Evolutionary conservation across 2,329 filamentous ascomycete genomes (phyloP).

Genomic region (Drechslerella coelobrocha): DNA sequence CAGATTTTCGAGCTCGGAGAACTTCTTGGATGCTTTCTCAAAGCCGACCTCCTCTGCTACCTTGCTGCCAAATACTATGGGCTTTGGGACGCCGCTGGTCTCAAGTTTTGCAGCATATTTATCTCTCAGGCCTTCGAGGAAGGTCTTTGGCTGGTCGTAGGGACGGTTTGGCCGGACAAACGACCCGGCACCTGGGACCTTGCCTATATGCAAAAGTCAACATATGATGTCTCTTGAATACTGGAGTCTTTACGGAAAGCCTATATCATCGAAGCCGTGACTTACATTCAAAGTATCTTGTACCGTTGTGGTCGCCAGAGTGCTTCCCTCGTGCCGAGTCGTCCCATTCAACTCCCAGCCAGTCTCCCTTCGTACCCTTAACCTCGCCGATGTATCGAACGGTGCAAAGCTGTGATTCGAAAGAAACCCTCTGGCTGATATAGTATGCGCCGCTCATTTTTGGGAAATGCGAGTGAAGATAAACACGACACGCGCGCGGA

Average conservation of each 20-base stretch:
- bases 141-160: constrained; percentile 72
- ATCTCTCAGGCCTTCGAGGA: constrained; percentile 77
- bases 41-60: constrained; percentile 93
- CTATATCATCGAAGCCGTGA: constrained; percentile 9
- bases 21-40: constrained; percentile 83
- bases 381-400: constrained; percentile 82
- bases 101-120: constrained; percentile 73
- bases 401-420: constrained; percentile 78
- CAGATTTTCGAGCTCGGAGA: constrained; percentile 78
- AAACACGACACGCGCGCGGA: not conserved
- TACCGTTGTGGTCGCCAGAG: constrained; percentile 79
- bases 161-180: constrained; percentile 82
- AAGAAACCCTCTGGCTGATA: constrained; percentile 79
- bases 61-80: constrained; percentile 78
- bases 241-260: constrained; percentile 1
- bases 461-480: constrained; percentile 7
- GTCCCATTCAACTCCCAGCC: constrained; percentile 98
- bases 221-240: constrained; percentile 23
- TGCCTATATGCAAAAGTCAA: constrained; percentile 60
- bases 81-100: constrained; percentile 58
- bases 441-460: constrained; percentile 58
- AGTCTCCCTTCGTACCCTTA: constrained; percentile 75
- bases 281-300: constrained; percentile 82
- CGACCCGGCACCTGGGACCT: constrained; percentile 75
- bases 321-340: constrained; percentile 86